Base-by-base conservation (phyloP, 257 asterid genomes). In the Haberlea rhodopensis region DNA sequence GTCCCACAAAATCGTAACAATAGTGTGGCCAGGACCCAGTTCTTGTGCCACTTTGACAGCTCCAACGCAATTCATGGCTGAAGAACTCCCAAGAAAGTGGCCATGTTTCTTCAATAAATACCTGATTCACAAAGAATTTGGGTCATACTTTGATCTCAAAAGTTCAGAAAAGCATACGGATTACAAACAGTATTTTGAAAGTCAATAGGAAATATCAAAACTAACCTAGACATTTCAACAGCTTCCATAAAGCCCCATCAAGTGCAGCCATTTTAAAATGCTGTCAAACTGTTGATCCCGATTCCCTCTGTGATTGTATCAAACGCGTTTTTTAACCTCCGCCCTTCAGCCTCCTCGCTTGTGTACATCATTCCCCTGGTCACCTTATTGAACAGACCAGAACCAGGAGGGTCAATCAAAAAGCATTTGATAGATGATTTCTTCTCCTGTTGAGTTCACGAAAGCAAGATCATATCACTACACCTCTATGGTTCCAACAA, bases 1-100 rank as follows among this genome's bases (percentile, higher is more conserved):
- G 61, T 91, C 96, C 15, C 98, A 89, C 65, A 91, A 81, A 69
- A 91, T 85, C 23, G 98, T 91, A 45, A 89, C 88, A 32, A 91
- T 82, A 4, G 91, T 87, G 78, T 91, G 95, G 52, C 97, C 97
- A 13, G 95, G 95, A 67, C 97, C 97, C 74, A 91, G 32, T 57
- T 79, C 70, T 71, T 72, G 87, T 8, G 98, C 97, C 73, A 84
- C 90, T 75, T 82, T 78, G 26, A 92, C 87, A 24, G 98, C 98
- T 76, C 97, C 98, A 51, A 92, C 98, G 79, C 98, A 92, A 73
- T 92, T 92, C 96, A 92, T 89, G 2, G 97, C 97, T 2, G 97
- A 89, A 53, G 97, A 89, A 84, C 98, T 92, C 75, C 98, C 98
- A 29, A 92, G 80, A 81, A 92, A 91, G 65, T 89, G 95, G n/a